These are phyloP conservation scores for Cyberlindnera meyerae DNA, from an alignment of 805 yeast species.

Conservation along the genomic window DNA sequence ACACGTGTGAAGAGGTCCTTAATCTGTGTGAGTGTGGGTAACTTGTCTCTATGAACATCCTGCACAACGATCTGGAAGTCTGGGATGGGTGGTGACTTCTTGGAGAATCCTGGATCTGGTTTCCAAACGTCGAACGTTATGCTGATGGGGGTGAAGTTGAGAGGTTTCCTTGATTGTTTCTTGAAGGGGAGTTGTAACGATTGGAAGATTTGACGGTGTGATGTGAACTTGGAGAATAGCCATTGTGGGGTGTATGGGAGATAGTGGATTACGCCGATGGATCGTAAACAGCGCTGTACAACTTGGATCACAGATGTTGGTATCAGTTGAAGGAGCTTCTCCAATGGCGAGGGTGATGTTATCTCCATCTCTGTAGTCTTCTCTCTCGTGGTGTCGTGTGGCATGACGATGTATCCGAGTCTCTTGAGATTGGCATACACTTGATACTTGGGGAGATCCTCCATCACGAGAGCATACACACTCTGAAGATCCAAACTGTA, in stretches of 20 bases:
- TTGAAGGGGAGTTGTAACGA: constrained; percentile 27
- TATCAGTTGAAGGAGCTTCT: neutral
- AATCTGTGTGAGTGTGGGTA: constrained; percentile 45
- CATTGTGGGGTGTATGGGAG: constrained; percentile 13
- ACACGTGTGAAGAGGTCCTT: constrained; percentile 27
- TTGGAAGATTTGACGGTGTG: constrained; percentile 27
- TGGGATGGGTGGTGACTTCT: constrained; percentile 63
- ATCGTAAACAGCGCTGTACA: neutral
- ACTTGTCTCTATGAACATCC: constrained; percentile 39
- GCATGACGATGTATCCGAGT: constrained; percentile 65
- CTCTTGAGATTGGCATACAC: constrained; percentile 74
- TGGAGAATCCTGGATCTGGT: constrained; percentile 67
- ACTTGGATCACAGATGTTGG: neutral
- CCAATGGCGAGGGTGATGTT: neutral
- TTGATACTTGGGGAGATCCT: constrained; percentile 46
- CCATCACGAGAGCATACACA: constrained; percentile 50
- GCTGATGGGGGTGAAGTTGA: neutral
- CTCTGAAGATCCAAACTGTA: constrained; percentile 53
- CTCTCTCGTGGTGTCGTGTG: constrained; percentile 18
- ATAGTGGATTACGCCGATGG: constrained; percentile 7
- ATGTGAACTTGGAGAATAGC: constrained; percentile 20
- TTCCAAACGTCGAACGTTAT: constrained; percentile 72
- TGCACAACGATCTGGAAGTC: constrained; percentile 68
- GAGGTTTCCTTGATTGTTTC: neutral
- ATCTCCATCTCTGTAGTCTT: neutral